Conservation (phyloP, 169 alveolate genomes). For the Plasmodium coatneyi region DNA sequence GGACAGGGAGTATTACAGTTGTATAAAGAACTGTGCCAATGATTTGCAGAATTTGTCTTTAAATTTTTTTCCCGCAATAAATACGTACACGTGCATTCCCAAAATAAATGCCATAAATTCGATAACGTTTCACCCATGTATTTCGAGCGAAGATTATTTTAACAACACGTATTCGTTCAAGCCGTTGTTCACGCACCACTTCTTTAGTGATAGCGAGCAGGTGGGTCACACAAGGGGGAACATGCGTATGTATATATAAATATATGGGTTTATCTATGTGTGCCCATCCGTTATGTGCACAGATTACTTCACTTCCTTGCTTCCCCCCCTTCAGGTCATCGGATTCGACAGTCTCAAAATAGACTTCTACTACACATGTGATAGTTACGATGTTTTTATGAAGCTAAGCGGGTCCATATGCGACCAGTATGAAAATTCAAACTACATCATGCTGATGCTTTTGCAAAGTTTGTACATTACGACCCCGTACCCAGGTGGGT, state of each 20-base stretch:
- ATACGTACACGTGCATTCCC: slow-evolving; percentile 58
- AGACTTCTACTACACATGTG: slow-evolving; percentile 68
- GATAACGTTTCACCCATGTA: slow-evolving; percentile 79
- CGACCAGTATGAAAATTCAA: slow-evolving; percentile 66
- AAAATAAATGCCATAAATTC: slow-evolving; percentile 57
- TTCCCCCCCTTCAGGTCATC: slow-evolving; percentile 7
- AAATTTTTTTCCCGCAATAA: slow-evolving; percentile 56
- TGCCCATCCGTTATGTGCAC: background rate
- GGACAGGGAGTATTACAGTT: slow-evolving; percentile 45
- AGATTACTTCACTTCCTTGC: background rate
- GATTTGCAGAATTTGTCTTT: slow-evolving; percentile 58
- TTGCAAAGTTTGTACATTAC: slow-evolving; percentile 62
- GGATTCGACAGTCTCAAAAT: slow-evolving; percentile 52
- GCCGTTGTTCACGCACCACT: slow-evolving; percentile 81
- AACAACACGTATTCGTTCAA: slow-evolving; percentile 72
- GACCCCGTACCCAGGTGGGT: slow-evolving; percentile 73
- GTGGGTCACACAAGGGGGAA: slow-evolving; percentile 18
- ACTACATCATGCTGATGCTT: slow-evolving; percentile 61
- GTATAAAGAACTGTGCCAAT: slow-evolving; percentile 40
- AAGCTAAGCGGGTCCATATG: slow-evolving; percentile 46
- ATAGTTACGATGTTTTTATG: slow-evolving; percentile 59
- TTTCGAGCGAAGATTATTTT: slow-evolving; percentile 60
- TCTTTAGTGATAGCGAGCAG: slow-evolving; percentile 74
- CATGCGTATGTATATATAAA: background rate
- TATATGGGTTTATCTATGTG: background rate